These are phyloP conservation scores for Penicillium sp. DNA, from an alignment of 2,329 filamentous ascomycete genomes.

Conservation along the genomic window DNA sequence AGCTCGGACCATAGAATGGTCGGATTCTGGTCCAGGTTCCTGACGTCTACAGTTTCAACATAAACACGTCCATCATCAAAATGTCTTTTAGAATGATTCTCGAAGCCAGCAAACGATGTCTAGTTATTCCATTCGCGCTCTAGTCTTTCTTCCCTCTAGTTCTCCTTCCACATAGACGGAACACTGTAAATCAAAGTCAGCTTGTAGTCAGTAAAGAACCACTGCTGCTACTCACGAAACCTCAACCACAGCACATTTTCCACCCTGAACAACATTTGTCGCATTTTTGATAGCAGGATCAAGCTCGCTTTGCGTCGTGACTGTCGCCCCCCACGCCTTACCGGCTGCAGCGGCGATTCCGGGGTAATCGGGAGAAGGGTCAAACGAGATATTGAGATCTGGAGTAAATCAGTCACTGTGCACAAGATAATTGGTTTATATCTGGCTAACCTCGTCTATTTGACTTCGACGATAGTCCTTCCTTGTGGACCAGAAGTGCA, in stretches of 20 bases:
- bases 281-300: constrained; percentile 53
- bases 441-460: constrained; percentile 34
- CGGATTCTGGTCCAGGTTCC: too few relatives aligned
- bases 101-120: too few relatives aligned
- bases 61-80: too few relatives aligned
- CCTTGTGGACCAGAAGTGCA: constrained; percentile 60
- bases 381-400: constrained; percentile 62
- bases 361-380: constrained; percentile 61
- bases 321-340: constrained; percentile 54
- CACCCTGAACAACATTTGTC: constrained; percentile 53
- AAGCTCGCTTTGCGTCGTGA: constrained; percentile 52
- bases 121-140: too few relatives aligned
- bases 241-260: constrained; percentile 58
- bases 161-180: constrained; percentile 20
- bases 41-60: too few relatives aligned
- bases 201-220: neutral
- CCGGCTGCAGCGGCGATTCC: constrained; percentile 63
- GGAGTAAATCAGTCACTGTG: constrained; percentile 31
- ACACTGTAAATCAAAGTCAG: constrained; percentile 9
- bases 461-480: constrained; percentile 57
- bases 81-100: too few relatives aligned
- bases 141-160: neutral
- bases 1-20: too few relatives aligned
- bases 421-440: neutral
- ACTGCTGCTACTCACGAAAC: constrained; percentile 24